Percentiles rank a stretch among this genome's conserved stretches.
Conservation (phyloP, 2,329 filamentous ascomycete species). For the Seiridium unicorne region DNA sequence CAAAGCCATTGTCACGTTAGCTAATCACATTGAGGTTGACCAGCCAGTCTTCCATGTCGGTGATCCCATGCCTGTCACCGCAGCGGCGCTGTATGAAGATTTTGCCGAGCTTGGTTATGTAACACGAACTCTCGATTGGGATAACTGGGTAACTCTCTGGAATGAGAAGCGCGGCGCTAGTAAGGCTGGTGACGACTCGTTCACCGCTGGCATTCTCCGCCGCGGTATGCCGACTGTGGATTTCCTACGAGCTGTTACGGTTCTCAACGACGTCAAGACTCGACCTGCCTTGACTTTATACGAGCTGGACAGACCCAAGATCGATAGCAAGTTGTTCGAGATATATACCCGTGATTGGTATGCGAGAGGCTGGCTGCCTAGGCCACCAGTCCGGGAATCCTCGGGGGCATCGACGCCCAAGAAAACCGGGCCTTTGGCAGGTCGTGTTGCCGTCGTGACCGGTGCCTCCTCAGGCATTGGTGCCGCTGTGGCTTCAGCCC, state of each 20-base stretch:
- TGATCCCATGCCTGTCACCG: conserved; percentile 69
- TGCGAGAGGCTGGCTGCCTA: conserved; percentile 72
- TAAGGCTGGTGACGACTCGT: conserved; percentile 67
- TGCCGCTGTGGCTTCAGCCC: conserved; percentile 67
- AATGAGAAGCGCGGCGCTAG: conserved; percentile 63
- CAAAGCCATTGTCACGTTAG: conserved; percentile 68
- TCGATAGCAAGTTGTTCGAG: conserved; percentile 68
- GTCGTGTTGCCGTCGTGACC: conserved; percentile 72
- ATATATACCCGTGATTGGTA: conserved; percentile 81
- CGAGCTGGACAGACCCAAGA: conserved; percentile 62
- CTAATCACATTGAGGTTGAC: conserved; percentile 59
- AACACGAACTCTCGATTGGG: conserved; percentile 64
- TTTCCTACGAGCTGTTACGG: conserved; percentile 67
- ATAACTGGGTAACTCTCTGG: conserved; percentile 75
- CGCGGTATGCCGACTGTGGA: conserved; percentile 78
- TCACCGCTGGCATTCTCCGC: conserved; percentile 76
- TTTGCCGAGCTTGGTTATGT: conserved; percentile 68
- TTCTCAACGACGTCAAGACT: conserved; percentile 70
- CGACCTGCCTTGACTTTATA: conserved; percentile 53
- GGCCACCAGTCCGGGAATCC: conserved; percentile 43
- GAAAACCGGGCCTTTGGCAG: conserved; percentile 59
- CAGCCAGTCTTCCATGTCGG: conserved; percentile 73
- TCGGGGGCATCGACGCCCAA: conserved; percentile 20
- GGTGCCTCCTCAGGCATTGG: conserved; percentile 80
- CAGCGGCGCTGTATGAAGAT: conserved; percentile 61